Percentiles rank a stretch among this genome's conserved stretches.
phyloP scores from a whole-genome alignment of 169 alveolate genomes.

The Toxoplasma gondii region DNA sequence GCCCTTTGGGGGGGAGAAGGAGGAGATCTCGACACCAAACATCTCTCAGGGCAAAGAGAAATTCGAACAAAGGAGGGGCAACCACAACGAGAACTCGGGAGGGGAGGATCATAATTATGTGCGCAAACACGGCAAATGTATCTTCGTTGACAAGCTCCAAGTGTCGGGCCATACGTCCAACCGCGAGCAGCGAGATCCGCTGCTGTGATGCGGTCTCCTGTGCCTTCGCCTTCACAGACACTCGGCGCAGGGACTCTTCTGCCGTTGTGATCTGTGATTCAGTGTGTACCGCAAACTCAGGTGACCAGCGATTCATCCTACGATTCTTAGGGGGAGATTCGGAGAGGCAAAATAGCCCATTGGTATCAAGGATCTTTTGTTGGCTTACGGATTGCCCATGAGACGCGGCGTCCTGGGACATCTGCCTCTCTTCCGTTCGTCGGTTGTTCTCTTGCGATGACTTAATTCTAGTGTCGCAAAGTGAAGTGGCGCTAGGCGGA shows the following conservation, averaged over 20 bases:
- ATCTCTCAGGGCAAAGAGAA: neutral
- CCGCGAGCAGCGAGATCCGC: neutral
- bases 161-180: neutral
- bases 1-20: neutral
- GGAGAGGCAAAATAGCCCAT: too few species aligned
- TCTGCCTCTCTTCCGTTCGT: too few species aligned
- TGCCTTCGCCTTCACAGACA: neutral
- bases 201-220: neutral
- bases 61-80: neutral
- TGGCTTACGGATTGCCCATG: too few species aligned
- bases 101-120: neutral
- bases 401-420: too few species aligned
- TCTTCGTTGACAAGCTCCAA: conserved; percentile 10
- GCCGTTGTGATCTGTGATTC: too few species aligned
- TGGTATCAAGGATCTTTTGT: too few species aligned
- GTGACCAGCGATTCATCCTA: too few species aligned
- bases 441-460: too few species aligned
- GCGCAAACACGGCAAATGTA: neutral
- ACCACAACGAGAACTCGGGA: neutral
- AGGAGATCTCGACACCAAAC: neutral
- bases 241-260: neutral
- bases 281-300: too few species aligned
- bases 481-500: too few species aligned
- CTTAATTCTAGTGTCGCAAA: too few species aligned
- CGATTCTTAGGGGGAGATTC: too few species aligned